Base-by-base conservation (phyloP, 148 eudicot genomes). In the Fagopyrum esculentum region DNA sequence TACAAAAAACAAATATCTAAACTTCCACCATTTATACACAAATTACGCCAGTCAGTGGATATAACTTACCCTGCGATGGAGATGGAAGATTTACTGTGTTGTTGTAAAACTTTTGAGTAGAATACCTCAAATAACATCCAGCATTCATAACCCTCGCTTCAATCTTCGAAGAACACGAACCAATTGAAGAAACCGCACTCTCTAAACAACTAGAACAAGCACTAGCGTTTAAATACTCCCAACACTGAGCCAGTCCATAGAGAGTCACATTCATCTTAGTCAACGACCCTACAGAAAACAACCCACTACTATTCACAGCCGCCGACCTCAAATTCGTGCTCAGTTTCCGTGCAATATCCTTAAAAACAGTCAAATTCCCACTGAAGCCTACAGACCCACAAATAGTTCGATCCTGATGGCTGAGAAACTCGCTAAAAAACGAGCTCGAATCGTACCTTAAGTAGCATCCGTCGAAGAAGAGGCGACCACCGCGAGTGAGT, bases 231-330 rank as follows among this genome's bases (percentile, higher is more conserved):
- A 86, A 78, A 77, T 70, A 74, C 50, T 80, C 78, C 89, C 89
- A 86, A 70, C 91, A 88, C 76, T 88, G 82, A 45, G 86, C 91
- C 84, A 86, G 66, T 63, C 85, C 91, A 59, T 76, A 86, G 70
- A 84, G 86, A 9, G 81, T 69, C 75, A 73, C 68, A 76, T 82
- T 79, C 66, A 72, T 71, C 60, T 69, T 75, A 48, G 55, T 63
- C 70, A 77, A 73, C 22, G 69, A 74, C 13, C 82, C 81, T 9
- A 64, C 83, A 69, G 74, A 75, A 57, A 82, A 87, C 47, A 81
- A 84, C 72, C 86, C 84, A 44, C 35, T 76, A 69, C 74, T 83
- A 30, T 52, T 81, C 9, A 44, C 26, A 40, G 74, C 90, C 51
- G 43, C 75, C 16, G 59, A 15, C 7, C 71, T 83, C 80, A 83